A percentile compares a stretch with the other conserved stretches of the same genome.
Conservation (phyloP, 805 yeast species). For the Sugiyamaella americana region DNA sequence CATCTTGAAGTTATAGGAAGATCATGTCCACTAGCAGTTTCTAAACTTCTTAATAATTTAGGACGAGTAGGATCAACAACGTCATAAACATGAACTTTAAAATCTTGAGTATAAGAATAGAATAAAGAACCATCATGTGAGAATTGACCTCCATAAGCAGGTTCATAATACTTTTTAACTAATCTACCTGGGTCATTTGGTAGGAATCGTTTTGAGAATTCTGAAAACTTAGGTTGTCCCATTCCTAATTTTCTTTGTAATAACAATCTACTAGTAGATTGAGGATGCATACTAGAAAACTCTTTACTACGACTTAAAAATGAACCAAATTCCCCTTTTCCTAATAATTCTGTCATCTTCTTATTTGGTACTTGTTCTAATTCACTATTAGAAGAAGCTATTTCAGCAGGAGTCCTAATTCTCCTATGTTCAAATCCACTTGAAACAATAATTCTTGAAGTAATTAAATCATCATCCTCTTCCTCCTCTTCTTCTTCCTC, state of each 20-base stretch:
- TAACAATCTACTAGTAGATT: conserved; percentile 8
- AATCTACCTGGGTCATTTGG: conserved; percentile 15
- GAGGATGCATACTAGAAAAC: conserved; percentile 5
- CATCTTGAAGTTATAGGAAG: conserved; percentile 19
- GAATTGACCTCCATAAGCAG: conserved; percentile 28
- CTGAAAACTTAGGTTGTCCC: conserved; percentile 8
- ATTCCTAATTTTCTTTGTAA: conserved; percentile 13
- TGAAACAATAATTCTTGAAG: background rate
- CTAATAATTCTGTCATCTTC: conserved; percentile 1
- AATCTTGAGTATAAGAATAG: conserved; percentile 24
- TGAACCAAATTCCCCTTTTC: conserved; percentile 11
- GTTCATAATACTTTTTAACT: conserved; percentile 10
- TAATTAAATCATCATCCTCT: conserved; percentile 6
- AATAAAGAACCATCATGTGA: conserved; percentile 26
- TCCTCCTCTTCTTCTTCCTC: conserved; percentile 16
- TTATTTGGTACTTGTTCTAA: conserved; percentile 10
- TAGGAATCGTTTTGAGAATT: conserved; percentile 14
- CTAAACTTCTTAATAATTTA: background rate
- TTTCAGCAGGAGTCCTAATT: conserved; percentile 1
- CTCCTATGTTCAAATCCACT: background rate
- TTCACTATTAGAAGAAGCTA: conserved; percentile 3
- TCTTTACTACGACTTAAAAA: background rate
- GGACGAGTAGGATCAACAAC: conserved; percentile 17
- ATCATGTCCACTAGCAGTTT: background rate
- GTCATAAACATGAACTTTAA: conserved; percentile 22